Evolutionary conservation across 2,329 filamentous ascomycete species (phyloP).

Genomic region (Diaporthe amygdali): DNA sequence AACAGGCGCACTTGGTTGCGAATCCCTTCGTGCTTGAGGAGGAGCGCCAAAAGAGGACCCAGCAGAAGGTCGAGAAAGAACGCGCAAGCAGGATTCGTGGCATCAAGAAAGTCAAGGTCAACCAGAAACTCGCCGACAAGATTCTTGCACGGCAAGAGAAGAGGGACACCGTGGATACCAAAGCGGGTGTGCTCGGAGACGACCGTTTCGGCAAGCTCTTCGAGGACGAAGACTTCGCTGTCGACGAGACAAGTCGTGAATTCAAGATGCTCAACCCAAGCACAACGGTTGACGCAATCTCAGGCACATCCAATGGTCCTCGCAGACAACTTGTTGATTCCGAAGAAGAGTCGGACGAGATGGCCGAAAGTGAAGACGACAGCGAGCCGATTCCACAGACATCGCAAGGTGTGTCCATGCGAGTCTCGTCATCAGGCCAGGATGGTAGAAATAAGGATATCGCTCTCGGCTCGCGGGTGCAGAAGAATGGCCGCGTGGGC

Average conservation of each 20-base stretch:
- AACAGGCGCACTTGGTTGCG: conserved; percentile 89
- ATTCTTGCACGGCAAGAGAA: conserved; percentile 69
- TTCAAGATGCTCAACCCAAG: conserved; percentile 91
- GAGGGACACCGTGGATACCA: conserved; percentile 60
- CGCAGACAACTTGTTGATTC: conserved; percentile 44
- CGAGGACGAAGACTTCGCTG: conserved; percentile 89
- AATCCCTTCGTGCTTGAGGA: conserved; percentile 96
- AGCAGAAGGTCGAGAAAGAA: conserved; percentile 96
- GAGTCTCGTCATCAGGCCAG: conserved; percentile 72
- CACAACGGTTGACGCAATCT: conserved; percentile 59
- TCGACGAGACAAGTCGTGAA: conserved; percentile 88
- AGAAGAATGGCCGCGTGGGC: conserved; percentile 52
- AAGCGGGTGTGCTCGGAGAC: conserved; percentile 77
- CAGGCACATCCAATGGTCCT: conserved; percentile 29
- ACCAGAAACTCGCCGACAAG: conserved; percentile 80
- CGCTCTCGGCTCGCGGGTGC: conserved; percentile 60
- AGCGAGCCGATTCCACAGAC: conserved; percentile 37
- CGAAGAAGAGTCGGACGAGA: conserved; percentile 43
- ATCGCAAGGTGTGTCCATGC: conserved; percentile 58
- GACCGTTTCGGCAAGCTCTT: conserved; percentile 88
- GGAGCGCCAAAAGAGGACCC: conserved; percentile 86
- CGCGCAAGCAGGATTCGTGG: conserved; percentile 93
- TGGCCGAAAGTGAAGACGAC: conserved; percentile 48
- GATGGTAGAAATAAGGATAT: conserved; percentile 61
- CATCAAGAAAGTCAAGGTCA: conserved; percentile 97